phyloP scores from a whole-genome alignment of 306 rosid genomes.

The Myrica gale region DNA sequence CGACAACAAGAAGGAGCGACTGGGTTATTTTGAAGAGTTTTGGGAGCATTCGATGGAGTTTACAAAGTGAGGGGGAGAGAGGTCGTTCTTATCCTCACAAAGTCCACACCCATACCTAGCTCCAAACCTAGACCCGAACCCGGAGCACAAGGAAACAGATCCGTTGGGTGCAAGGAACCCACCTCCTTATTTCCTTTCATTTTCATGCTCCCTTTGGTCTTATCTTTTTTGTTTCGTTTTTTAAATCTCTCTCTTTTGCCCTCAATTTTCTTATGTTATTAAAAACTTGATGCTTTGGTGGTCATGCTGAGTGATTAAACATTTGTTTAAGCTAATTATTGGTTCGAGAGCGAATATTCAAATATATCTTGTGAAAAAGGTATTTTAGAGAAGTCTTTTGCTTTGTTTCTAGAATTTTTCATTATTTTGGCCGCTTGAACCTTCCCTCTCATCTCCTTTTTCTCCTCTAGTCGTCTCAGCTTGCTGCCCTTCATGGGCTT shows the following conservation, averaged over 20 bases:
- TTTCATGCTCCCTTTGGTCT: slow-evolving; percentile 54
- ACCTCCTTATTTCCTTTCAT: slow-evolving; percentile 67
- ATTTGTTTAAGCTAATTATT: slow-evolving; percentile 20
- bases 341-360: no score
- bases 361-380: no score
- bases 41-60: slow-evolving; percentile 44
- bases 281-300: background rate
- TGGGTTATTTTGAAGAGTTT: slow-evolving; percentile 70
- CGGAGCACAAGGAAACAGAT: slow-evolving; percentile 34
- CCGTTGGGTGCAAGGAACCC: slow-evolving; percentile 84
- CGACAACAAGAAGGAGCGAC: slow-evolving; percentile 26
- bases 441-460: no score
- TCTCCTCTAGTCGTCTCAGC: no score
- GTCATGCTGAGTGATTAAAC: slow-evolving; percentile 28
- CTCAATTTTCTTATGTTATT: background rate
- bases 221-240: slow-evolving; percentile 36
- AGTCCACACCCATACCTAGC: slow-evolving; percentile 63
- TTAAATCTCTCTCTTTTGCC: background rate
- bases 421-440: no score
- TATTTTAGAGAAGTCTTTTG: no score
- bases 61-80: slow-evolving; percentile 32
- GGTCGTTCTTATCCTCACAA: slow-evolving; percentile 89
- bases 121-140: slow-evolving; percentile 39
- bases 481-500: no score
- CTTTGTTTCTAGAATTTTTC: no score